phyloP scores from a whole-genome alignment of 1,284 basidiomycete genomes.

The Phlebopus sp. region DNA sequence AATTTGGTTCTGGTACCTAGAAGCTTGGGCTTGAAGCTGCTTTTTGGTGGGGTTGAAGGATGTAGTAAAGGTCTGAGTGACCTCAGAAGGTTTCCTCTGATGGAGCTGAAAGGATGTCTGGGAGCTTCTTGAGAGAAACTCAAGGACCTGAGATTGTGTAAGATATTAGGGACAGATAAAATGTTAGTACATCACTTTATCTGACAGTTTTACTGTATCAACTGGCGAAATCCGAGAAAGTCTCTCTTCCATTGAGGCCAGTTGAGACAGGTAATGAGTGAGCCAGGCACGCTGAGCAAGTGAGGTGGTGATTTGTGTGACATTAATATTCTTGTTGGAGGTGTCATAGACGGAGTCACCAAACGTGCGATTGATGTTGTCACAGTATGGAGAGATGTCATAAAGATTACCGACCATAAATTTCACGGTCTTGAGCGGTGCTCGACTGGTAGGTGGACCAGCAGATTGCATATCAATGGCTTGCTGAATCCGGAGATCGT shows the following conservation, averaged over 20 bases:
- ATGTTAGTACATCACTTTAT: conserved; percentile 29
- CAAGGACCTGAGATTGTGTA: conserved; percentile 28
- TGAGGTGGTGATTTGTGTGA: conserved; percentile 15
- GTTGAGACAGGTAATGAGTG: conserved; percentile 39
- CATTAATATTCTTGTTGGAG: not conserved
- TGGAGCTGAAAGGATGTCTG: conserved; percentile 48
- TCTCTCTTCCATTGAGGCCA: conserved; percentile 19
- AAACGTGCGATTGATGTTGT: conserved; percentile 45
- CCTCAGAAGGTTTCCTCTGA: conserved; percentile 42
- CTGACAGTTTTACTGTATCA: conserved; percentile 38
- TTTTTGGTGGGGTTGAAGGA: conserved; percentile 22
- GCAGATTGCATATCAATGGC: conserved; percentile 58
- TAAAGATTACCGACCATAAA: conserved; percentile 39
- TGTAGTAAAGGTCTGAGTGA: conserved; percentile 37
- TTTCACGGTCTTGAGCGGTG: conserved; percentile 43
- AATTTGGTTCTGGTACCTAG: conserved; percentile 44
- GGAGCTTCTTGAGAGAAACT: conserved; percentile 47
- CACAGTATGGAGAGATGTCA: conserved; percentile 27
- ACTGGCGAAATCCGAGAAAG: conserved; percentile 35
- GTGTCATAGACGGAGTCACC: conserved; percentile 34
- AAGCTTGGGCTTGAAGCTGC: conserved; percentile 30
- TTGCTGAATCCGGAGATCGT: conserved; percentile 36
- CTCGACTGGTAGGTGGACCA: conserved; percentile 33
- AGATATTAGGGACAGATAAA: not conserved
- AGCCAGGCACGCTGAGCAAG: conserved; percentile 55